Evolutionary conservation across 805 yeast species (phyloP).

Genomic region (Suhomyces canberraensis): DNA sequence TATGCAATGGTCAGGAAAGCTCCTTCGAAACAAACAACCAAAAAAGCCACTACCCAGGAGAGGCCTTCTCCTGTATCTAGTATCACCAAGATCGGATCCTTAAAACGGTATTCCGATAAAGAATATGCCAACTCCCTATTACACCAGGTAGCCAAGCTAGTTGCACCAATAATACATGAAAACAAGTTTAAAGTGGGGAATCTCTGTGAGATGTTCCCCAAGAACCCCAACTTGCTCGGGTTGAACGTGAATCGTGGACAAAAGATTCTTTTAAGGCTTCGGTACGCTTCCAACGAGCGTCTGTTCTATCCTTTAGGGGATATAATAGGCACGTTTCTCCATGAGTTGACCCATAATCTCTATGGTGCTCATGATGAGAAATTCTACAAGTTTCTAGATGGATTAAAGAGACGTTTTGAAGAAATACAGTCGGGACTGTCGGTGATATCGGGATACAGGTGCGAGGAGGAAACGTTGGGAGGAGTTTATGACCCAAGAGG

Average conservation of each 20-base stretch:
- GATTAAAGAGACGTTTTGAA: conserved; percentile 50
- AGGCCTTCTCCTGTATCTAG: conserved; percentile 36
- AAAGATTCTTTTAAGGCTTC: conserved; percentile 66
- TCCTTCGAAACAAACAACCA: not conserved
- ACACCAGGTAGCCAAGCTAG: conserved; percentile 64
- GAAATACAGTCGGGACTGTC: conserved; percentile 42
- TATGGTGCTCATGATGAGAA: conserved; percentile 75
- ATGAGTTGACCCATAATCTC: conserved; percentile 80
- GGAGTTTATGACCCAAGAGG: conserved; percentile 15
- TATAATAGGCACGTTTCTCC: conserved; percentile 79
- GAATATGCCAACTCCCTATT: conserved; percentile 48
- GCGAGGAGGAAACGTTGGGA: conserved; percentile 49
- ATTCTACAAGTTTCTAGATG: conserved; percentile 67
- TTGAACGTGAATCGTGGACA: conserved; percentile 77
- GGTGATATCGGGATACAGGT: conserved; percentile 45
- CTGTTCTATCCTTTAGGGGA: conserved; percentile 63
- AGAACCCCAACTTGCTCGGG: conserved; percentile 62
- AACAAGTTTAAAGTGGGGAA: conserved; percentile 62
- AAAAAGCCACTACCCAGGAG: conserved; percentile 15
- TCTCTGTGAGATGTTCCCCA: conserved; percentile 81
- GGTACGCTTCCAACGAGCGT: conserved; percentile 52
- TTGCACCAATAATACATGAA: conserved; percentile 75
- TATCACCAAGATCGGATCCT: conserved; percentile 35
- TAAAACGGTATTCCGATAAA: conserved; percentile 33
- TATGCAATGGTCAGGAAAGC: conserved; percentile 9